Evolutionary conservation across 192 early-diverging fungal genomes (phyloP), one percentile per base, ranked within the genome.

Genomic region (Coemansia sp.): DNA sequence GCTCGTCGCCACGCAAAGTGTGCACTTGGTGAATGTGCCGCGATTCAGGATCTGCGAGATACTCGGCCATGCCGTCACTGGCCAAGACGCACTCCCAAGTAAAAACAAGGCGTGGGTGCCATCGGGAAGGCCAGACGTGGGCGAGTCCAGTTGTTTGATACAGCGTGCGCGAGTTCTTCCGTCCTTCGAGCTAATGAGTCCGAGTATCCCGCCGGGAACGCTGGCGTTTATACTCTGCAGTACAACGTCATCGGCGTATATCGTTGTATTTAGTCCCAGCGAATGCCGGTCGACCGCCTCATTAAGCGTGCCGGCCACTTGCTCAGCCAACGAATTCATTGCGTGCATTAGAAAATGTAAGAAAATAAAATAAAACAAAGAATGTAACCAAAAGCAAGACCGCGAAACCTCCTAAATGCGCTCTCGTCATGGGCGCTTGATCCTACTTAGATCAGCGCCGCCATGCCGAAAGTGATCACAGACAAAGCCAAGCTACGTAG

Each of bases 21-120:
- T 78, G 37, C 80, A 83, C 1, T 63, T 39, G 10, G 42, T 6
- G 13, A 59, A 64, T 2, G 64, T 56, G 4, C 36, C 8, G 3
- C 33, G 37, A 13, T 41, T 35, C 45, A 75, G 27, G 8, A 64
- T 46, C 11, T 36, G 46, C 14, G 19, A 62, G 36, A 83, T 67
- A 7, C 63, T 69, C 0, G 46, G 27, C 80, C 75, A 83, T 21
- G 62, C 41, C 2, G 45, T 45, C 27, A 27, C 40, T 10, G 75
- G 66, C 80, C 80, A 83, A 29, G 59, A 61, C n/a, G 54, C 63
- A 16, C 66, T 48, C 7, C 75, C 75, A 0, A 83, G 59, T n/a
- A 83, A 31, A 34, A 83, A 69, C 72, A 83, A 44, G 0, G 59
- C 66, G 48, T 83, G 75, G 16, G 68, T 66, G 59, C 76, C 72